Percentiles rank a stretch among this genome's conserved stretches.
Conservation (phyloP, 345 rosid genomes). For the Eutrema yunnanense region DNA sequence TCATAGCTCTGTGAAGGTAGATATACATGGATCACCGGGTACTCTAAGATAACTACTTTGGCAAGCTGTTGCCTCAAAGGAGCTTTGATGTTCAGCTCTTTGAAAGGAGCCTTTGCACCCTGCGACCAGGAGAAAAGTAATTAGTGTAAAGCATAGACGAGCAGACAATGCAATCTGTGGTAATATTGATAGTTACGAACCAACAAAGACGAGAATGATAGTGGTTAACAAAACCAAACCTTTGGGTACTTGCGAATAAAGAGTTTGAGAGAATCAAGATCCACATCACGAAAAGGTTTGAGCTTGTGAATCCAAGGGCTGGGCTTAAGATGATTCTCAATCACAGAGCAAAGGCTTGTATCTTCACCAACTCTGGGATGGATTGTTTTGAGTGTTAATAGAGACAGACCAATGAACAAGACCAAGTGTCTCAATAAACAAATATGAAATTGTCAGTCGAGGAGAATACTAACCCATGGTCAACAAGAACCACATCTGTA, state of each 20-base stretch:
- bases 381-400: neutral
- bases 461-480: constrained; percentile 55
- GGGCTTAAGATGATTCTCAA: constrained; percentile 67
- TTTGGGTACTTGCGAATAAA: constrained; percentile 55
- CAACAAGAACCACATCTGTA: constrained; percentile 49
- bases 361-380: constrained; percentile 64
- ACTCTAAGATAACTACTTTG: constrained; percentile 53
- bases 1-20: constrained; percentile 59
- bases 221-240: constrained; percentile 27
- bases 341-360: constrained; percentile 41
- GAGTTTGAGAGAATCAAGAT: constrained; percentile 53
- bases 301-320: constrained; percentile 72
- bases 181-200: neutral
- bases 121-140: constrained; percentile 25
- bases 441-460: neutral
- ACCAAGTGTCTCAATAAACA: neutral
- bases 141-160: neutral
- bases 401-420: neutral
- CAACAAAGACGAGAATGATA: neutral
- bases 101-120: constrained; percentile 67
- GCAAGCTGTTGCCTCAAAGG: constrained; percentile 61
- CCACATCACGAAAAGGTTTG: constrained; percentile 54
- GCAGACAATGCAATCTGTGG: neutral
- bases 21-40: constrained; percentile 80
- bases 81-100: constrained; percentile 52